Percentiles rank a stretch among this genome's conserved stretches.
These are phyloP conservation scores for Hymenoscyphus occultus DNA, from an alignment of 2,329 filamentous ascomycete species.

Conservation along the genomic window DNA sequence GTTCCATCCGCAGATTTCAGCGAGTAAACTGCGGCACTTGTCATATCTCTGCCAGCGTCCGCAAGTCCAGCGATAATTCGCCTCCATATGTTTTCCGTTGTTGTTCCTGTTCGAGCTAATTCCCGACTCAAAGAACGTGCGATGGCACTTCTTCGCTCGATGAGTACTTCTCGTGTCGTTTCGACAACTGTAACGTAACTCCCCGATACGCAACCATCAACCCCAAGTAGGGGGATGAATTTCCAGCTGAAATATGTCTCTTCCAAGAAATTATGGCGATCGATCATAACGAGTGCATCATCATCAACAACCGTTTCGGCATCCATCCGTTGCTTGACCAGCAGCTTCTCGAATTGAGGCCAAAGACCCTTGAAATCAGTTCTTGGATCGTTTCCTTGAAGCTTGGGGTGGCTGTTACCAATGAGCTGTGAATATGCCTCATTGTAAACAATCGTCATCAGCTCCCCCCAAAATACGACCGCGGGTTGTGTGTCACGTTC, in stretches of 20 bases:
- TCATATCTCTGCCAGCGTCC: constrained; percentile 33
- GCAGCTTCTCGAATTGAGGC: constrained; percentile 34
- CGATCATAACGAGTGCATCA: constrained; percentile 33
- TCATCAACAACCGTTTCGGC: constrained; percentile 27
- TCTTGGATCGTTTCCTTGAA: constrained; percentile 39
- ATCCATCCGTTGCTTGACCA: constrained; percentile 31
- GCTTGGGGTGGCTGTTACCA: constrained; percentile 35
- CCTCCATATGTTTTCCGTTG: constrained; percentile 37
- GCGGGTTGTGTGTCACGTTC: constrained; percentile 38
- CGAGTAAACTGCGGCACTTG: constrained; percentile 36
- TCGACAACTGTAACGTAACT: constrained; percentile 30
- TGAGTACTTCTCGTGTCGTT: constrained; percentile 40
- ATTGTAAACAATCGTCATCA: constrained; percentile 38
- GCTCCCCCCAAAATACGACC: constrained; percentile 39
- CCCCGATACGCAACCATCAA: constrained; percentile 32
- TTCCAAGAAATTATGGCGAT: constrained; percentile 36
- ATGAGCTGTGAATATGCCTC: constrained; percentile 36
- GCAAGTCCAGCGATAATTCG: constrained; percentile 23
- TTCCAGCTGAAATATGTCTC: constrained; percentile 41
- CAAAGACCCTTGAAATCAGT: constrained; percentile 41
- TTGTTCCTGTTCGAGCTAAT: constrained; percentile 27
- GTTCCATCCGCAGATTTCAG: background rate
- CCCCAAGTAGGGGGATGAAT: constrained; percentile 41
- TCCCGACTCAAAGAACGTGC: constrained; percentile 38
- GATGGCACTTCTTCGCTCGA: constrained; percentile 37